phyloP scores from a whole-genome alignment of 306 rosid genomes.

The Quercus cerris region DNA sequence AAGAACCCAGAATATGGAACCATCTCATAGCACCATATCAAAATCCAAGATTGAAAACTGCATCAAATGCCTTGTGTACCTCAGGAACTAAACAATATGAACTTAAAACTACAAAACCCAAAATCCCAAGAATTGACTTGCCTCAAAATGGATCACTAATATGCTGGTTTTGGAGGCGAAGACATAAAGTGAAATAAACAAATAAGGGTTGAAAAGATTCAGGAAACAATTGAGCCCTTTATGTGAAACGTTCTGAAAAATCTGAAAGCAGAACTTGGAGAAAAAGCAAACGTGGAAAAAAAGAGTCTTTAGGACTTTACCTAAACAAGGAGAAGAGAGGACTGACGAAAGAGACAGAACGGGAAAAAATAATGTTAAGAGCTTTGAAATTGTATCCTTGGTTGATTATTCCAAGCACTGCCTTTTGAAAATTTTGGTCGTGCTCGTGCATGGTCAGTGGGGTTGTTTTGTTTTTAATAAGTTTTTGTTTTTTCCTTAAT shows the following conservation, averaged over 20 bases:
- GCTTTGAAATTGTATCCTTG: background rate
- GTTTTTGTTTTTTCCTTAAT: no score
- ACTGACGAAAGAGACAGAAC: background rate
- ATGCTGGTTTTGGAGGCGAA: background rate
- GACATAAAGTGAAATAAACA: background rate
- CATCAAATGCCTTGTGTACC: no score
- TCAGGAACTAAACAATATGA: background rate
- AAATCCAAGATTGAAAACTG: background rate
- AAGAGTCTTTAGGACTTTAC: background rate
- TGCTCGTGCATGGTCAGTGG: background rate
- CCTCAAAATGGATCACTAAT: background rate
- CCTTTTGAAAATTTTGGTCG: background rate
- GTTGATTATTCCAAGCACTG: background rate
- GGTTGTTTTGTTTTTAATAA: no score
- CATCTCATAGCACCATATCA: background rate
- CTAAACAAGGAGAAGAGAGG: background rate
- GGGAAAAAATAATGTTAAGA: background rate
- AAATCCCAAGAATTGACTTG: background rate
- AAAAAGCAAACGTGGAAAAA: slow-evolving; percentile 8
- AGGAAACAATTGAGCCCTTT: background rate
- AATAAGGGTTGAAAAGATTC: background rate
- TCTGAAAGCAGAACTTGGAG: slow-evolving; percentile 21
- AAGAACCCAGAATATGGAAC: slow-evolving; percentile 1
- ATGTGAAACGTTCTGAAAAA: slow-evolving; percentile 9
- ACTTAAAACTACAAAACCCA: background rate